Base-by-base conservation (phyloP, 805 yeast genomes). In the Wickerhamomyces bisporus region DNA sequence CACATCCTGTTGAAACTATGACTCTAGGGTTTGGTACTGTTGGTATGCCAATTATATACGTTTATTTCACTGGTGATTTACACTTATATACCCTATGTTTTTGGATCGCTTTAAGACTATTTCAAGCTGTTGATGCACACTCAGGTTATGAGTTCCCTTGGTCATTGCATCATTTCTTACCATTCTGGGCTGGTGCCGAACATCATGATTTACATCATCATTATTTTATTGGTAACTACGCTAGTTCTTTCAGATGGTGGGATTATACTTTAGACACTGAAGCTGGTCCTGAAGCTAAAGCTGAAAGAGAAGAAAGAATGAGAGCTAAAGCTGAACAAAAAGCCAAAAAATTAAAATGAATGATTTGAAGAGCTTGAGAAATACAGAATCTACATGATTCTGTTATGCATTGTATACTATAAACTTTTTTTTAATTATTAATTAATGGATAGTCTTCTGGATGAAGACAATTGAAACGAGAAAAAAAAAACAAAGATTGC, bases 141-240 rank as follows among this genome's bases (percentile, higher is more conserved):
- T 88, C 97, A 11, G 98, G 98, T 42, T 93, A 91, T 65, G 98
- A 91, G 61, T 91, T 91, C 78, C 98, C 98, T 46, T 81, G 94
- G 86, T 86, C 96, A 5, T 72, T 91, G 57, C 93, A 87, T 66
- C 87, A 88, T 60, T 79, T 91, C 65, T 60, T 91, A 44, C 97
- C 97, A 34, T 76, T 93, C 66, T 89, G 98, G 97, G 95, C 97
- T 4, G 98, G 98, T 49, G 96, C 97, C 17, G 96, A 86, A 56
- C 98, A 91, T 65, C 98, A 91, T 61, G 98, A 91, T 64, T 86
- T 86, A 65, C 98, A 91, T 61, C 98, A 91, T 62, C 95, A 86
- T 61, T 88, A 83, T 68, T 91, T 91, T 65, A 84, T 87, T 52
- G 98, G 98, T 49, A 88, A 89, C 65, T 91, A 87, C 62, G 93